These are phyloP conservation scores for Ramaria rubella DNA, from an alignment of 768 basidiomycete species.

Conservation along the genomic window DNA sequence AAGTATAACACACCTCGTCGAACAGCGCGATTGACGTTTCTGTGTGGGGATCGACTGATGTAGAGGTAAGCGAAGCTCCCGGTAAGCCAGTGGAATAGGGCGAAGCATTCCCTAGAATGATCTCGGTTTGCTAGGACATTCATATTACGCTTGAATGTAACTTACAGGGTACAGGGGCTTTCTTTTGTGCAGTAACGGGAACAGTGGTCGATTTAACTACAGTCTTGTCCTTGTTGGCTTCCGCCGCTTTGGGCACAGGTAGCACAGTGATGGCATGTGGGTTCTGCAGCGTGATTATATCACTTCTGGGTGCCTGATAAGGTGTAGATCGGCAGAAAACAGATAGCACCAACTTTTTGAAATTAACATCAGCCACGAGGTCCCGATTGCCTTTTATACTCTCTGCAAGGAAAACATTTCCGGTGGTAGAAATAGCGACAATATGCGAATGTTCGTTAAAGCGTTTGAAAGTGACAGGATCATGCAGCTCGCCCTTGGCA, in stretches of 20 bases:
- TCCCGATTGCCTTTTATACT: slow-evolving; percentile 83
- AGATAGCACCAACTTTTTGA: slow-evolving; percentile 58
- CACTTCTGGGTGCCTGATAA: slow-evolving; percentile 44
- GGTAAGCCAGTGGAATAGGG: slow-evolving; percentile 85
- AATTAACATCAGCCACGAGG: slow-evolving; percentile 75
- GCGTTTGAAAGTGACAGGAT: slow-evolving; percentile 96
- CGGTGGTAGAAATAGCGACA: slow-evolving; percentile 81
- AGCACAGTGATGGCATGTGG: slow-evolving; percentile 68
- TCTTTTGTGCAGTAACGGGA: slow-evolving; percentile 17
- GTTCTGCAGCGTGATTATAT: slow-evolving; percentile 92
- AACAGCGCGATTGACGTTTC: slow-evolving; percentile 77
- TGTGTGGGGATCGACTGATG: slow-evolving; percentile 74
- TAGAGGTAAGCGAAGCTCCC: slow-evolving; percentile 91
- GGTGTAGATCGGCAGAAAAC: background rate
- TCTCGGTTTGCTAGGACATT: too few species aligned
- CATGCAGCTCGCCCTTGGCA: slow-evolving; percentile 80
- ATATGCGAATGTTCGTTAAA: slow-evolving; percentile 97
- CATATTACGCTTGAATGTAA: background rate
- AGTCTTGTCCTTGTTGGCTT: slow-evolving; percentile 19
- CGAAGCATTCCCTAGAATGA: slow-evolving; percentile 90
- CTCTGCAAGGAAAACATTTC: slow-evolving; percentile 90
- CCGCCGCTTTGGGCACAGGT: slow-evolving; percentile 34
- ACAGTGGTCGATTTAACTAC: background rate
- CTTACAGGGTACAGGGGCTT: slow-evolving; percentile 23
- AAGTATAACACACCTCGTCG: slow-evolving; percentile 62